Base-by-base conservation (phyloP, 1,284 basidiomycete genomes). In the Fomitiporia mediterranea region DNA sequence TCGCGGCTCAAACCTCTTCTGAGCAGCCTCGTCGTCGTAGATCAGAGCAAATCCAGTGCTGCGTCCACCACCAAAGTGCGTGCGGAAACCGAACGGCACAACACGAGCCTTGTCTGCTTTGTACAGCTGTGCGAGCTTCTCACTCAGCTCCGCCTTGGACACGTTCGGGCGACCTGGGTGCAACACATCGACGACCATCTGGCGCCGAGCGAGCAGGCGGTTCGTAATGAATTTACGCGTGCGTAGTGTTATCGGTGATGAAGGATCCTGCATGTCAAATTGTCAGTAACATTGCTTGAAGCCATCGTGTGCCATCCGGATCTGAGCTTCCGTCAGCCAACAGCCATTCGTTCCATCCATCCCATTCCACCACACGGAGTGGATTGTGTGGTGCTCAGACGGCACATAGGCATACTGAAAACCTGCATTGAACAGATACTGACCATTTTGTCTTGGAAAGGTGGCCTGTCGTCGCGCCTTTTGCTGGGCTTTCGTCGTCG, bases 211-310 rank as follows among this genome's bases (percentile, higher is more conserved):
- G 60, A 99, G 82, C 65, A 99, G 89, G 65, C 94, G 93, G 87
- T 99, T 99, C 69, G 95, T 98, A 75, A 98, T 92, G 83, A 99
- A 99, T 82, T 99, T 98, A 76, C 96, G 91, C 59, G 97, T 98
- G 69, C 97, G 92, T 72, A 99, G 82, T 65, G 97, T 99, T 68
- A 99, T 84, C 66, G 96, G 91, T 74, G 94, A 89, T 77, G 83
- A 79, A 74, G 78, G 81, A 77, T 95, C 94, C 58, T 60, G 30
- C 38, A 47, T 28, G 40, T 27, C 11, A 56, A 28, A 28, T 28
- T 11, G 11, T 49, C 17, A 28, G 19, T 15, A 46, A 37, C 39
- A 51, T n/a, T 9, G 44, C 27, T 34, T 17, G 23, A 38, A 3
- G 23, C 15, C 48, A 19, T 50, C 32, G 30, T 23, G 48, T 37